Base-by-base conservation (phyloP, 2,329 filamentous ascomycete species). In the Penicillium freii region DNA sequence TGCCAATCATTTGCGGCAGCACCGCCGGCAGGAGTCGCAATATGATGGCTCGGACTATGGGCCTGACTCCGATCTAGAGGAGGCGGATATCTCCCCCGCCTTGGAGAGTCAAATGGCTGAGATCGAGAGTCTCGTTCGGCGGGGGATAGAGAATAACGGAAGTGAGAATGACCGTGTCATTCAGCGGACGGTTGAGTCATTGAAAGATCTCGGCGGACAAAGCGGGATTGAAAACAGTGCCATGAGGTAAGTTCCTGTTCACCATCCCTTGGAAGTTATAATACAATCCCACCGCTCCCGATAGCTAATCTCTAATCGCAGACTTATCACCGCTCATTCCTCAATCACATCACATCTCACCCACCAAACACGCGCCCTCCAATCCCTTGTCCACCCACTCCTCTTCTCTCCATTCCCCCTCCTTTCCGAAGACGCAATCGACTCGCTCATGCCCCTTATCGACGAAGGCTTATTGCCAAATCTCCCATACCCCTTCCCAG, bases 31-130 rank as follows among this genome's bases (percentile, higher is more conserved):
- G 47, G 70, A 75, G 59, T 77, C 81, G 25, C 71, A 79, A 52
- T 84, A 84, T 62, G 82, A 84, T 61, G 82, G 82, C 15, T 84
- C 82, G 9, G 82, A 84, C 65, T 84, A 84, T 62, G 82, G 82
- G 5, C 80, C 80, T 45, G 81, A 83, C 54, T 82, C 80, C 19
- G 83, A 85, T 63, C 69, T 82, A 29, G 82, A 85, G 50, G 76
- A 78, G 44, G 73, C 76, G 23, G 79, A 81, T 57, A 78, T 85
- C n/a, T 77, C 81, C 5, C 79, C 80, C 0, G 78, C 78, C n/a
- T 71, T 86, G 23, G 81, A 84, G 63, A 75, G 74, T 53, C 77
- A 81, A 56, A 81, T 86, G 74, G 80, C 82, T 4, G 80, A 79
- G 56, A 77, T 86, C 40, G 82, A 85, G 64, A 79, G 78, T 56